Conservation (phyloP, 2,329 filamentous ascomycete species). For the Helotiales sp. region DNA sequence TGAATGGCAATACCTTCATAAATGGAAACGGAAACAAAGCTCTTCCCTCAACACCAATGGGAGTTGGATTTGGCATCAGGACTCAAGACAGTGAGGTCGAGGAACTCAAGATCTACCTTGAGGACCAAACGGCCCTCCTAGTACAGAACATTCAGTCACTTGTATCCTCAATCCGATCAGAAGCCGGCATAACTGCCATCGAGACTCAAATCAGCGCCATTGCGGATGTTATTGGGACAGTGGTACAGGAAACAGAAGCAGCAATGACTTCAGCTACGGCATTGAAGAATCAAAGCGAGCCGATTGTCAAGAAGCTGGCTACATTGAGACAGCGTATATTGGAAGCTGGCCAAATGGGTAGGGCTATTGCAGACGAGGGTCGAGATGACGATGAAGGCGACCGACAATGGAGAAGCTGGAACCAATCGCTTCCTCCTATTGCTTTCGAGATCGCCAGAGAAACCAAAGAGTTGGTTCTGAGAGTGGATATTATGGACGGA, state of each 20-base stretch:
- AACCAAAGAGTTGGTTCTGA: slow-evolving; percentile 69
- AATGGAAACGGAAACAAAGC: slow-evolving; percentile 35
- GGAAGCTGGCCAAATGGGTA: slow-evolving; percentile 61
- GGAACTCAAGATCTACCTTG: slow-evolving; percentile 72
- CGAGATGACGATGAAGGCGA: slow-evolving; percentile 53
- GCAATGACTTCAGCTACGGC: slow-evolving; percentile 51
- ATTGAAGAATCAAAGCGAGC: slow-evolving; percentile 49
- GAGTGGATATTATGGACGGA: slow-evolving; percentile 41
- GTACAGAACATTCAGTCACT: slow-evolving; percentile 82
- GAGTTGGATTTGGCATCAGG: slow-evolving; percentile 42
- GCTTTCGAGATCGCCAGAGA: slow-evolving; percentile 85
- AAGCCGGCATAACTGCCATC: slow-evolving; percentile 64
- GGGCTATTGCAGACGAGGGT: slow-evolving; percentile 55
- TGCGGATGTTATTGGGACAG: slow-evolving; percentile 67
- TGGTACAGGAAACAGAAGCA: slow-evolving; percentile 64
- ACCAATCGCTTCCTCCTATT: slow-evolving; percentile 73
- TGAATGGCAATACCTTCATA: slow-evolving; percentile 24
- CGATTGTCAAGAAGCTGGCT: slow-evolving; percentile 56
- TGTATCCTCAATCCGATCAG: slow-evolving; percentile 68
- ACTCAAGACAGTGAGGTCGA: slow-evolving; percentile 50
- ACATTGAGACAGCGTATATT: slow-evolving; percentile 66
- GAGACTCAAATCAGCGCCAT: slow-evolving; percentile 71
- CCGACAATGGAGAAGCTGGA: slow-evolving; percentile 61
- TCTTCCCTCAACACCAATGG: slow-evolving; percentile 33
- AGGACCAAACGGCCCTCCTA: slow-evolving; percentile 77